These are phyloP conservation scores for Thermomucor indicae-seudaticae DNA, from an alignment of 371 early-diverging fungal species.

Conservation along the genomic window DNA sequence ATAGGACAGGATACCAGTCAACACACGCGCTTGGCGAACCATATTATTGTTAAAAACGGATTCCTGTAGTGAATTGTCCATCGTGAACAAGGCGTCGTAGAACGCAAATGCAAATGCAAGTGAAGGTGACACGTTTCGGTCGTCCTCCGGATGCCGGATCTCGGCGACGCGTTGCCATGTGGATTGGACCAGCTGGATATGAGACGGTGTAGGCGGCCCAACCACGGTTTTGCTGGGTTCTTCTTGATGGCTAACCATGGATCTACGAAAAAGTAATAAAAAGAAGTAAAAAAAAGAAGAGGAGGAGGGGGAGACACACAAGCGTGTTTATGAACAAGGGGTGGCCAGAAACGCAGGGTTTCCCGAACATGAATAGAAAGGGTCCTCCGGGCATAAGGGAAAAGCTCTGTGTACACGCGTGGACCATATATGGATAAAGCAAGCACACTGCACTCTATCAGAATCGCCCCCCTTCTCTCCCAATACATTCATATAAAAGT, in stretches of 20 bases:
- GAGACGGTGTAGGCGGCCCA: conserved; percentile 23
- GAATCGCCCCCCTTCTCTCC: too few species aligned
- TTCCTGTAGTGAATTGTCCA: conserved; percentile 13
- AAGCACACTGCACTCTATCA: too few species aligned
- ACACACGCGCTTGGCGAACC: conserved; percentile 36
- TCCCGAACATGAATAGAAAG: too few species aligned
- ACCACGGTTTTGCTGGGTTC: not conserved
- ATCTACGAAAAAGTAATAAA: too few species aligned
- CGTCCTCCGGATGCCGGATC: conserved; percentile 20
- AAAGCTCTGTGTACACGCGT: too few species aligned
- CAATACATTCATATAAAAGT: too few species aligned
- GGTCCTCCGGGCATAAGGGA: too few species aligned
- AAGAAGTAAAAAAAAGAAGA: not conserved
- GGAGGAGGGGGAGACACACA: conserved; percentile 1
- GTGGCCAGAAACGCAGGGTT: too few species aligned
- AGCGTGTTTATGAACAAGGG: too few species aligned
- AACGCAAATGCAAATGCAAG: conserved; percentile 42
- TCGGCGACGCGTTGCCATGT: conserved; percentile 39
- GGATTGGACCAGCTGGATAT: conserved; percentile 28
- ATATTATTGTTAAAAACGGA: conserved; percentile 31
- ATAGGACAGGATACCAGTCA: conserved; percentile 41
- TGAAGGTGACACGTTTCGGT: conserved; percentile 28
- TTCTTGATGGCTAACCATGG: too few species aligned
- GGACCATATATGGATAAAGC: too few species aligned
- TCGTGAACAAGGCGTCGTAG: conserved; percentile 34